Evolutionary conservation across 805 yeast species (phyloP).

Genomic region (Barnettozyma californica): DNA sequence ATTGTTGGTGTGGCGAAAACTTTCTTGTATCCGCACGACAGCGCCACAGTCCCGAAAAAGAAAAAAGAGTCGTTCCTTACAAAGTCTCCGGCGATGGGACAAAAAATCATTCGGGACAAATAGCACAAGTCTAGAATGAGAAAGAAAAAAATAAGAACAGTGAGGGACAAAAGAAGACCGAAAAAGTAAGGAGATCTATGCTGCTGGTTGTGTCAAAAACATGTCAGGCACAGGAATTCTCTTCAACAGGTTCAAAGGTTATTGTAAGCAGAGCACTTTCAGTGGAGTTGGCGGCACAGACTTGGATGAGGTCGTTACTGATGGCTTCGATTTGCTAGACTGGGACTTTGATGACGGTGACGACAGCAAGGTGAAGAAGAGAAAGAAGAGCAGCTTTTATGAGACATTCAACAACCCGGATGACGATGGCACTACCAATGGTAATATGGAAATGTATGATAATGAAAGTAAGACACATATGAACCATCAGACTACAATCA

Average conservation of each 20-base stretch:
- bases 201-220: neutral
- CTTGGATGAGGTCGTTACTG: slow-evolving; percentile 12
- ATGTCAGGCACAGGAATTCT: slow-evolving; percentile 5
- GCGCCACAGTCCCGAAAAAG: slow-evolving; percentile 1
- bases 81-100: too few species aligned
- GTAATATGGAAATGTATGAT: slow-evolving; percentile 10
- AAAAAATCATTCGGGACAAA: neutral
- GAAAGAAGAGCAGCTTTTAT: slow-evolving; percentile 9
- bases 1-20: neutral
- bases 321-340: slow-evolving; percentile 40
- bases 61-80: too few species aligned
- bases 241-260: slow-evolving; percentile 22
- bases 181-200: neutral
- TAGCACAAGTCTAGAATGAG: neutral
- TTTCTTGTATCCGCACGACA: neutral
- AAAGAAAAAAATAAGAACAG: neutral
- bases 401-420: neutral
- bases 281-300: neutral
- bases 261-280: slow-evolving; percentile 13
- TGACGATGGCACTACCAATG: neutral
- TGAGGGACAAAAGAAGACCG: too few species aligned
- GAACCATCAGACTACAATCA: slow-evolving; percentile 5
- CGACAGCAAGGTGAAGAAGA: slow-evolving; percentile 1
- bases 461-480: slow-evolving; percentile 11
- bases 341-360: slow-evolving; percentile 25